Conservation (phyloP, 331 rosid genomes). For the Malus hybrid region DNA sequence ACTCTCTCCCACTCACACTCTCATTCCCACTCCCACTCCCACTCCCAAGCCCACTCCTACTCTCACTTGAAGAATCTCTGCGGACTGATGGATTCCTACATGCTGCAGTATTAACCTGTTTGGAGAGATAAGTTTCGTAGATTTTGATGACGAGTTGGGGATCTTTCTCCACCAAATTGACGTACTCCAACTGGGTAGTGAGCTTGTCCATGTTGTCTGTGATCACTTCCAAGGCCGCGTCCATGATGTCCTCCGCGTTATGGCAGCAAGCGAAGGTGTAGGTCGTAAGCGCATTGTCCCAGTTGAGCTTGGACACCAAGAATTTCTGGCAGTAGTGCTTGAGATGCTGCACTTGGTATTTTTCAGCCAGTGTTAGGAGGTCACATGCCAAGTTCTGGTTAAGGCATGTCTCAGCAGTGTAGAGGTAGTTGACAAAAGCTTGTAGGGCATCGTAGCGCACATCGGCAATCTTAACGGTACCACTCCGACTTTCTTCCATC, state of each 20-base stretch:
- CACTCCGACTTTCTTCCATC: constrained; percentile 76
- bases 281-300: constrained; percentile 51
- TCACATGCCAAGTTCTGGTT: constrained; percentile 61
- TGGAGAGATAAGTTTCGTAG: constrained; percentile 60
- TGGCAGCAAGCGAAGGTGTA: constrained; percentile 62
- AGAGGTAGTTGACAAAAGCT: constrained; percentile 60
- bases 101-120: constrained; percentile 43
- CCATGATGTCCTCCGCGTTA: constrained; percentile 43
- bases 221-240: constrained; percentile 49
- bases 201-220: constrained; percentile 58
- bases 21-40: too few species aligned
- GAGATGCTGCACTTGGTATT: constrained; percentile 68
- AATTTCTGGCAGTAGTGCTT: constrained; percentile 60
- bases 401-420: constrained; percentile 67
- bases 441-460: constrained; percentile 56
- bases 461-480: constrained; percentile 61
- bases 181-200: constrained; percentile 42
- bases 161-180: constrained; percentile 47
- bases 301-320: constrained; percentile 49
- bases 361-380: constrained; percentile 60
- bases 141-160: constrained; percentile 69
- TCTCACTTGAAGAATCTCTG: too few species aligned
- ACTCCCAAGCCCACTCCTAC: too few species aligned
- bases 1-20: too few species aligned
- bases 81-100: too few species aligned